phyloP scores from a whole-genome alignment of 2,329 filamentous ascomycete species.

The Colletotrichum lini region DNA sequence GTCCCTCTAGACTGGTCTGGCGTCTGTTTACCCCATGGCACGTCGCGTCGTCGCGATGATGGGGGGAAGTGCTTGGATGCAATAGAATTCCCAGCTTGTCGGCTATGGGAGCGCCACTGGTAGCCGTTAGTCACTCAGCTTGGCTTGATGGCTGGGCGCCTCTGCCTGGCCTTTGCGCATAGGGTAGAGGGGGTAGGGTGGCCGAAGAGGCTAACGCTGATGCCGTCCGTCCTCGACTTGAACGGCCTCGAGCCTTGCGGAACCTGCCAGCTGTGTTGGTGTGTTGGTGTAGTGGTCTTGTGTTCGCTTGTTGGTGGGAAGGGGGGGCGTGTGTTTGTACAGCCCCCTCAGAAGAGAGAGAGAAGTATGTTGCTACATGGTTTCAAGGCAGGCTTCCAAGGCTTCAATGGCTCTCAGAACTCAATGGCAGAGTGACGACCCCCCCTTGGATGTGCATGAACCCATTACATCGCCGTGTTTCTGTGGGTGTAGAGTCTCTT shows the following conservation, averaged over 20 bases:
- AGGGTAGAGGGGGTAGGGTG: background rate
- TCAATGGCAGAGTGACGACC: background rate
- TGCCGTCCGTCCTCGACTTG: slow-evolving; percentile 12
- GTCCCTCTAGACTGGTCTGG: background rate
- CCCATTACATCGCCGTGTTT: slow-evolving; percentile 6
- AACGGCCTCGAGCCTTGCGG: slow-evolving; percentile 8
- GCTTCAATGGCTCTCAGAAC: background rate
- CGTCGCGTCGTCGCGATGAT: background rate
- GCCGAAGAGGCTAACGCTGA: background rate
- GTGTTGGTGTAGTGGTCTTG: background rate
- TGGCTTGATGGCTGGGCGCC: slow-evolving; percentile 37
- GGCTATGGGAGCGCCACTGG: slow-evolving; percentile 12
- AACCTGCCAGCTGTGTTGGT: background rate
- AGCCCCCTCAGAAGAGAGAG: background rate
- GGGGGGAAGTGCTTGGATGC: slow-evolving; percentile 10
- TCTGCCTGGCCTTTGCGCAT: slow-evolving; percentile 6
- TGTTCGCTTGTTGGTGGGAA: no score
- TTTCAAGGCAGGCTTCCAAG: background rate
- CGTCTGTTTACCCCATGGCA: slow-evolving; percentile 3
- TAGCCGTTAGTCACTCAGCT: slow-evolving; percentile 17
- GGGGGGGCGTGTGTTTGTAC: background rate
- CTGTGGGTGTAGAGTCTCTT: background rate
- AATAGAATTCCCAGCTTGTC: background rate
- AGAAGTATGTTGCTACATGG: background rate
- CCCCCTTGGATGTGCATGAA: slow-evolving; percentile 14